Evolutionary conservation across 306 rosid genomes (phyloP), one percentile per base, ranked within the genome.

Genomic region (Morella rubra): DNA sequence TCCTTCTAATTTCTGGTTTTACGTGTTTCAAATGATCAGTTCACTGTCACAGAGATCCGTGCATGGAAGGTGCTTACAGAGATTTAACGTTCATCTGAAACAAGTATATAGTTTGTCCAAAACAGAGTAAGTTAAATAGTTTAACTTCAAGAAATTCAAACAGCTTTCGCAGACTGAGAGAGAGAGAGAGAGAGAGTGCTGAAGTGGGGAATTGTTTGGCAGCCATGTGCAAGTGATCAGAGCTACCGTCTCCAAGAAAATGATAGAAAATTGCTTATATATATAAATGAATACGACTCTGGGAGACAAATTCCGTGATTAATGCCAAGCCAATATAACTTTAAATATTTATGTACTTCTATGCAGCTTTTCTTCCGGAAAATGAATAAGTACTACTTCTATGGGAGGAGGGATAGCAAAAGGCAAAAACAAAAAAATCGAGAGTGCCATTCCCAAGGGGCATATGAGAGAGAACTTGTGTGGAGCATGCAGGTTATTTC

Each of bases 191-290:
- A 71, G 69, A 42, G 56, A 53, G 72, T 71, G 76, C 46, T 44
- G 64, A 59, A 52, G 76, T 78, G 76, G 77, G 70, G 52, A 75
- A 41, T 27, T 49, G 16, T 49, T 27, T 78, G 82, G 13, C 8
- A 86, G 52, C 59, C 89, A 85, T 81, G 89, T 88, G 88, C 79
- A 32, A 59, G 81, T 58, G 62, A 10, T 20, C 3, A 32, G 62
- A 82, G 82, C 81, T 80, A 82, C 87, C 74, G 24, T 83, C 82
- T 84, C 69, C 81, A 5, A 85, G 66, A 46, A 67, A 42, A 46
- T 71, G 62, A 58, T 54, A 49, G 47, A 32, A 62, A 61, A 49
- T 5, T 64, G 8, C 18, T 18, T 0, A 27, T 41, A 50, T 65
- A 32, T 52, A 32, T n/a, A 32, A 32, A 51, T 59, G 51, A 64